Base-by-base conservation (phyloP, 2,329 filamentous ascomycete genomes). In the Neospermospora avenae region DNA sequence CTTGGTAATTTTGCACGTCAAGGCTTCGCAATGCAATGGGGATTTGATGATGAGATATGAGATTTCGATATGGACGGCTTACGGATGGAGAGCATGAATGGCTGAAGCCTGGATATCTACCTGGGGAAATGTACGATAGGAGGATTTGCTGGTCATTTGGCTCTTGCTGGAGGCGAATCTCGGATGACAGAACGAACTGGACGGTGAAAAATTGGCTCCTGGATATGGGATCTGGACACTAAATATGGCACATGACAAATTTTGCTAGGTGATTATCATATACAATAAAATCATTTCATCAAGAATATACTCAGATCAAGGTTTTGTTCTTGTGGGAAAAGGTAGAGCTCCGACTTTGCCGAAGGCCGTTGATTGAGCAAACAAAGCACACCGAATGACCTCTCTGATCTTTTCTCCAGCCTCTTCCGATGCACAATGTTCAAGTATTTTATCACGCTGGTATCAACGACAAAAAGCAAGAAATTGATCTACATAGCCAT, bases 1-100 rank as follows among this genome's bases (percentile, higher is more conserved):
- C 84, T 0, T 90, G 83, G 83, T 80, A 31, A 35, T 44, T 14
- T 31, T 10, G 22, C 4, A 24, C n/a, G 31, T 37, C 28, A 35
- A 20, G 14, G 18, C 5, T 28, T 10, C 16, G 8, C 20, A 35
- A 7, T 10, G 20, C 28, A 31, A 31, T 31, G 28, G 28, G 28
- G 28, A 31, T 31, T 10, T 31, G 28, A 31, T 31, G 28, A 31
- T 31, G 11, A 31, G 28, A 31, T 31, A 31, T 31, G 28, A 4
- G 46, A 8, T 13, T 14, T 34, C n/a, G 46, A 35, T 28, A 34
- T 20, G 46, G 11, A 28, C 35, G 28, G 46, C 25, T 18, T 13
- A 11, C 16, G 11, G 7, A 20, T 35, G 46, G 46, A 22, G 37
- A n/a, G 14, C 37, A 22, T 42, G 39, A 42, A 18, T 22, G 3